Evolutionary conservation across 192 early-diverging fungal species (phyloP), one percentile per base, ranked within the genome.

Genomic region (Backusella westeae): DNA sequence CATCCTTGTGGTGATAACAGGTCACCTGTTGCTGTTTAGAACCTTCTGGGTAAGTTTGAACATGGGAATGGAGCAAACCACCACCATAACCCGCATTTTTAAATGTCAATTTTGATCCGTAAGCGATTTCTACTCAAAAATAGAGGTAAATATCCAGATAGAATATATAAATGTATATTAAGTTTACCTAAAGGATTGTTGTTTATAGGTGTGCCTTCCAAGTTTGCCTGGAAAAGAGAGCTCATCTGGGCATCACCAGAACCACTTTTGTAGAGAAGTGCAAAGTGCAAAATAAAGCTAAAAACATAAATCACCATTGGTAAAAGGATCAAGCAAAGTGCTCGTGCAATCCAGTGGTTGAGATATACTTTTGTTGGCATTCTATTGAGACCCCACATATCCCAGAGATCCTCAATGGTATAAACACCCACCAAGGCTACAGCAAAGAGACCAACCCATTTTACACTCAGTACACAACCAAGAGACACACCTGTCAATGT

Each of bases 1-100:
- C 44, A 80, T 99, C 98, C 77, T 94, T 95, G 85, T 98, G 93
- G 44, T 92, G 91, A 81, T 99, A 99, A 38, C 93, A 93, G 0
- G 98, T 98, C 23, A 99, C 88, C 81, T 99, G 98, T 82, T 99
- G 98, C 83, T 99, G 98, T 82, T 92, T 90, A 15, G 96, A 97
- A 21, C 94, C 93, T 21, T 83, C 84, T 0, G 96, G 96, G 74
- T 92, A 99, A 17, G 84, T 85, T 80, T 98, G 93, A 39, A 90
- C 76, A 80, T 99, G 98, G 38, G 98, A 99, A 81, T 99, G 98
- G 65, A 99, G 88, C 70, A 98, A 79, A 23, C 96, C 98, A 32
- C 93, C 95, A 6, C 95, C 95, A 73, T 89, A 91, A 7, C 88
- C 88, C 44, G 88, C 91, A 63, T 91, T 96, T 78, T 96, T 97